These are phyloP conservation scores for Conidiobolus incongruus DNA, from an alignment of 371 early-diverging fungal species.

Conservation along the genomic window DNA sequence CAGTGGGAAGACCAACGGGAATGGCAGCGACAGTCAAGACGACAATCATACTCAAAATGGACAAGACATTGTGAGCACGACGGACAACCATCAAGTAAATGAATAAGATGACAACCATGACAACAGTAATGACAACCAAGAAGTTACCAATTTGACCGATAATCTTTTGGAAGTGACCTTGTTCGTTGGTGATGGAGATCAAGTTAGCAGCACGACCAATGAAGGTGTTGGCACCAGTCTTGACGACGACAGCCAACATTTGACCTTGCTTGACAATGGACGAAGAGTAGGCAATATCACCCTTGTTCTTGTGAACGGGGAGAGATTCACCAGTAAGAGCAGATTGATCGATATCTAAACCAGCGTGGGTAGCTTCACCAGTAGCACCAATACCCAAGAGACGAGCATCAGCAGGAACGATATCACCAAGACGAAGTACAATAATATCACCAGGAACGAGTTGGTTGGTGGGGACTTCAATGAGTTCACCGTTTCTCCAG, in stretches of 20 bases:
- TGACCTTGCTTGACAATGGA: constrained; percentile 66
- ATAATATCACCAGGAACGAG: constrained; percentile 83
- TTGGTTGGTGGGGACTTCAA: constrained; percentile 50
- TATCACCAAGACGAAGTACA: constrained; percentile 77
- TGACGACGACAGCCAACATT: too few species aligned
- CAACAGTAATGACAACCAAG: constrained; percentile 53
- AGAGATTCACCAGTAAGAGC: constrained; percentile 89
- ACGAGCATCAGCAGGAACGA: constrained; percentile 78
- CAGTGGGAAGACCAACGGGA: constrained; percentile 88
- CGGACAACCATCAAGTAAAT: constrained; percentile 33
- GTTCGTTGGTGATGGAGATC: too few species aligned
- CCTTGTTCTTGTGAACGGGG: constrained; percentile 60
- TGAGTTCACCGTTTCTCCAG: constrained; percentile 55
- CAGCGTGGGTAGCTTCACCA: constrained; percentile 51
- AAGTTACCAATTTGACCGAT: too few species aligned
- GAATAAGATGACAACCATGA: constrained; percentile 63
- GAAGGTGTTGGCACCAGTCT: too few species aligned
- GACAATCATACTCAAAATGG: constrained; percentile 54
- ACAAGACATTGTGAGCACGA: constrained; percentile 10
- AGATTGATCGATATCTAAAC: constrained; percentile 59
- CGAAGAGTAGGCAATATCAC: constrained; percentile 59
- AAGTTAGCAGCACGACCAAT: too few species aligned
- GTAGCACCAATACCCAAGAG: constrained; percentile 66
- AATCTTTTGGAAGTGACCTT: too few species aligned
- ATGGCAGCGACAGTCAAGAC: constrained; percentile 90